Evolutionary conservation across 225 moss, liverwort and hornwort species (phyloP).

Genomic region (Pseudoscleropodium purum): DNA sequence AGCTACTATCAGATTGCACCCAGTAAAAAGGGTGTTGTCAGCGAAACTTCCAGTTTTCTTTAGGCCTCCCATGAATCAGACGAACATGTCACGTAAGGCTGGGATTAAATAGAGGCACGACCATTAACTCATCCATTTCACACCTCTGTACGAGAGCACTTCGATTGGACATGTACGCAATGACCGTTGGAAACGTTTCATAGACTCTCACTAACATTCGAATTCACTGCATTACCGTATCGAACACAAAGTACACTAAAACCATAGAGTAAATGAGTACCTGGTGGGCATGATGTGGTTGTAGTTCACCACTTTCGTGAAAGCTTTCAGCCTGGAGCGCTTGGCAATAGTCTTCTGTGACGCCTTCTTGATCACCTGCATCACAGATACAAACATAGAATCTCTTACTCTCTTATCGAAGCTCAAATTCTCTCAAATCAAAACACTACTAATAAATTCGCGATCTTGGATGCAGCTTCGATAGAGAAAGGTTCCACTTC

Average conservation of each 20-base stretch:
- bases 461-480: background rate
- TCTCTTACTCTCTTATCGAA: background rate
- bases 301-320: slow-evolving; percentile 75
- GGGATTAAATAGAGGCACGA: slow-evolving; percentile 11
- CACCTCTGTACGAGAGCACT: background rate
- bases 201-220: no score
- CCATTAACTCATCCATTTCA: background rate
- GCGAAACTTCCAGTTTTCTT: slow-evolving; percentile 11
- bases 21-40: slow-evolving; percentile 13
- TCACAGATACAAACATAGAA: background rate
- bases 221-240: background rate
- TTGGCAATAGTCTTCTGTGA: slow-evolving; percentile 72
- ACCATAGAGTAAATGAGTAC: background rate
- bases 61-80: slow-evolving; percentile 23
- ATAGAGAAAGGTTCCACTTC: background rate
- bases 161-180: background rate
- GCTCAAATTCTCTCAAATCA: background rate
- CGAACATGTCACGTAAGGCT: slow-evolving; percentile 3
- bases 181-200: background rate
- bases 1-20: slow-evolving; percentile 23
- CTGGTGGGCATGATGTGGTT: slow-evolving; percentile 89
- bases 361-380: slow-evolving; percentile 71
- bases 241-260: background rate
- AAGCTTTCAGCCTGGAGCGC: slow-evolving; percentile 75
- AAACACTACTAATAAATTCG: background rate